phyloP scores from a whole-genome alignment of 2,329 filamentous ascomycete genomes.

The Aureobasidium melanogenum region DNA sequence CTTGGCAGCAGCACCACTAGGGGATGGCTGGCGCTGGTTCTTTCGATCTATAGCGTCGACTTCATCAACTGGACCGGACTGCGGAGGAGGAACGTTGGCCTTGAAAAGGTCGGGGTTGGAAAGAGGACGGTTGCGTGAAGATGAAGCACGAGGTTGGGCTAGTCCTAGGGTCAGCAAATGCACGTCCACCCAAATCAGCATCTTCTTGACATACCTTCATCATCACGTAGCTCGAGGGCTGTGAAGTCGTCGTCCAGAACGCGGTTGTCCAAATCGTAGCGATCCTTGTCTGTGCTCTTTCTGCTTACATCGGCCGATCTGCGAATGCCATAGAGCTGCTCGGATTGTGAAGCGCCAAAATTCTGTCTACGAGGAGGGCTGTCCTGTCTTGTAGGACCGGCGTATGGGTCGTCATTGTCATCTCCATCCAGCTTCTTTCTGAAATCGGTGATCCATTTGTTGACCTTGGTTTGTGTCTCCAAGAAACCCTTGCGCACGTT shows the following conservation, averaged over 20 bases:
- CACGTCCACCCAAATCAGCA: too few species aligned
- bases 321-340: conserved; percentile 31
- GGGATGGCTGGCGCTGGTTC: conserved; percentile 14
- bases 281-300: conserved; percentile 71
- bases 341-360: conserved; percentile 27
- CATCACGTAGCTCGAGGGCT: conserved; percentile 52
- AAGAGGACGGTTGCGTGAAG: conserved; percentile 55
- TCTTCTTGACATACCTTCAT: conserved; percentile 41
- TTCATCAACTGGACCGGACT: conserved; percentile 62
- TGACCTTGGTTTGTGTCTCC: conserved; percentile 88
- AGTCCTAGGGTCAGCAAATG: conserved; percentile 18
- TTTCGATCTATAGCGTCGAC: conserved; percentile 63
- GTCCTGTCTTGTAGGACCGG: conserved; percentile 16
- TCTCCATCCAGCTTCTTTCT: conserved; percentile 84
- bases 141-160: conserved; percentile 44
- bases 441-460: conserved; percentile 81
- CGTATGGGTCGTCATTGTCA: conserved; percentile 60
- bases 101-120: conserved; percentile 78
- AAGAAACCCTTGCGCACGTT: conserved; percentile 90
- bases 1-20: conserved; percentile 38
- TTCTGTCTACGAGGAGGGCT: conserved; percentile 29
- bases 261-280: conserved; percentile 90
- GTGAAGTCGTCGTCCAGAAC: conserved; percentile 85
- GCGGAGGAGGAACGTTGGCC: conserved; percentile 47
- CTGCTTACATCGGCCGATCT: conserved; percentile 22